A percentile compares a stretch with the other conserved stretches of the same genome.
Conservation (phyloP, 305 asterid genomes). For the Nicotiana rustica region DNA sequence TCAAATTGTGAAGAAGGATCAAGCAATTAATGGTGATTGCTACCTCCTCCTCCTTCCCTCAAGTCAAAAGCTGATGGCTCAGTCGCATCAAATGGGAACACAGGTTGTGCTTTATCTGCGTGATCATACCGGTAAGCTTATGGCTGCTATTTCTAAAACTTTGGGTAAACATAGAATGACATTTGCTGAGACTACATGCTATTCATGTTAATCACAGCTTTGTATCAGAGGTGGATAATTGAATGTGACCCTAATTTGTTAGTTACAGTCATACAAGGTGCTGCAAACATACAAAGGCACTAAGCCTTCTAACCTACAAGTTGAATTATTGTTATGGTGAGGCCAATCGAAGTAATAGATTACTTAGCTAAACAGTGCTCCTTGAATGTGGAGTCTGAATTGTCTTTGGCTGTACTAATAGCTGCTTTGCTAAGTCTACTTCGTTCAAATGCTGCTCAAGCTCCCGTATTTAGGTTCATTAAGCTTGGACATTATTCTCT, state of each 20-base stretch:
- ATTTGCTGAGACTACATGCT: neutral
- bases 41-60: constrained; percentile 9
- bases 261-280: neutral
- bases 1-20: neutral
- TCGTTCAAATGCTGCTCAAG: neutral
- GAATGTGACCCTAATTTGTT: neutral
- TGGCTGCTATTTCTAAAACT: neutral
- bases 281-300: neutral
- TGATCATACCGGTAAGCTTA: neutral
- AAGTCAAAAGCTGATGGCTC: neutral
- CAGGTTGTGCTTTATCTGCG: neutral
- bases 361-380: neutral
- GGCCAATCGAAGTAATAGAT: neutral
- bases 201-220: neutral
- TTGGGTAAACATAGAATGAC: neutral
- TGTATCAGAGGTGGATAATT: neutral
- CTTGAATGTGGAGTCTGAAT: constrained; percentile 14
- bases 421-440: constrained; percentile 5
- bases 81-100: neutral
- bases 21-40: neutral
- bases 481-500: constrained; percentile 7
- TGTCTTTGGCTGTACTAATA: neutral
- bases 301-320: constrained; percentile 12
- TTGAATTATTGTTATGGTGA: constrained; percentile 17
- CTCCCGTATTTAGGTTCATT: constrained; percentile 9